Conservation (phyloP, 257 asterid genomes). For the Osmanthus fragrans region DNA sequence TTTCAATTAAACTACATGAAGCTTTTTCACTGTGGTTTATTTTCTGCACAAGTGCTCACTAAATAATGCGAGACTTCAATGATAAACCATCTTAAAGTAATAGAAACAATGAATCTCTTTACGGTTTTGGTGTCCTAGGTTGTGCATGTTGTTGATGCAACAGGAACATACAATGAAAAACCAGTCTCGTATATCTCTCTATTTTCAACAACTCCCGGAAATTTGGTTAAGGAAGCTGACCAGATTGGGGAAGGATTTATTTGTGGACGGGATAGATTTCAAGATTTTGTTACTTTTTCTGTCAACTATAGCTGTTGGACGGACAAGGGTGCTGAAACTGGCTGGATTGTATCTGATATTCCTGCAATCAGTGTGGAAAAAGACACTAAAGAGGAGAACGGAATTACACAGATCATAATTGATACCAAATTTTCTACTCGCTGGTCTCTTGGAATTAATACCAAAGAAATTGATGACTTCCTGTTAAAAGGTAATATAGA, state of each 20-base stretch:
- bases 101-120: neutral
- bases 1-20: neutral
- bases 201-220: slow-evolving; percentile 87
- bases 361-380: slow-evolving; percentile 61
- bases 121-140: slow-evolving; percentile 44
- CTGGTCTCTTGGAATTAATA: slow-evolving; percentile 84
- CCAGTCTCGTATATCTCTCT: slow-evolving; percentile 65
- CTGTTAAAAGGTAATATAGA: slow-evolving; percentile 62
- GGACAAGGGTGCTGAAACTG: slow-evolving; percentile 39
- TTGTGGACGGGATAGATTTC: slow-evolving; percentile 62
- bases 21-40: neutral
- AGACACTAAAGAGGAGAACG: slow-evolving; percentile 48
- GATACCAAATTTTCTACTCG: slow-evolving; percentile 74
- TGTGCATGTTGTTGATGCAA: slow-evolving; percentile 82
- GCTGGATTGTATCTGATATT: slow-evolving; percentile 72
- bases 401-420: slow-evolving; percentile 54
- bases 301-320: slow-evolving; percentile 83
- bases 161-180: slow-evolving; percentile 33
- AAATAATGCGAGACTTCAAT: neutral
- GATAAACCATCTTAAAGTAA: neutral
- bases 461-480: slow-evolving; percentile 75
- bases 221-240: slow-evolving; percentile 65
- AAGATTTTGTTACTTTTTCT: slow-evolving; percentile 80
- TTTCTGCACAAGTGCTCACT: neutral
- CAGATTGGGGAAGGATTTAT: slow-evolving; percentile 70